A percentile compares a stretch with the other conserved stretches of the same genome.
Evolutionary conservation across 345 rosid species (phyloP).

Genomic region (Erysimum cheiranthoides): DNA sequence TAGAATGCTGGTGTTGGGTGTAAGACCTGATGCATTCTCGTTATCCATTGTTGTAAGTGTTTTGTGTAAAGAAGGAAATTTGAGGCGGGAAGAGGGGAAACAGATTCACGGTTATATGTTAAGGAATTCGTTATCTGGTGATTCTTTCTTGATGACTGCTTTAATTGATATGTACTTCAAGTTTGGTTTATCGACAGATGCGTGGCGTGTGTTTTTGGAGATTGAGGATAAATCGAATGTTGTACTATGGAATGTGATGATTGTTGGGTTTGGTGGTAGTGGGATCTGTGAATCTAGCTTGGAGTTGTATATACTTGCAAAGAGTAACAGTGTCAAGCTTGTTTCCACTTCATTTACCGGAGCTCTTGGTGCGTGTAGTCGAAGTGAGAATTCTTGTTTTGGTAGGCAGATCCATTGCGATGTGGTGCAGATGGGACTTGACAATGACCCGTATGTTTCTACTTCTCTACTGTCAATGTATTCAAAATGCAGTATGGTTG

Average conservation of each 20-base stretch:
- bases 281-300: slow-evolving; percentile 64
- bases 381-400: slow-evolving; percentile 52
- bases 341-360: slow-evolving; percentile 61
- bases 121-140: slow-evolving; percentile 52
- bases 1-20: slow-evolving; percentile 58
- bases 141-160: slow-evolving; percentile 67
- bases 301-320: slow-evolving; percentile 59
- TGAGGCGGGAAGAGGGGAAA: slow-evolving; percentile 52
- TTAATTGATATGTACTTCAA: slow-evolving; percentile 62
- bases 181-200: slow-evolving; percentile 50
- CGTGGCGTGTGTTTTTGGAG: slow-evolving; percentile 56
- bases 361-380: slow-evolving; percentile 61
- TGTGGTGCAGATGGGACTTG: slow-evolving; percentile 66
- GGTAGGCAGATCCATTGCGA: slow-evolving; percentile 76
- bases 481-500: slow-evolving; percentile 62
- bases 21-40: slow-evolving; percentile 73
- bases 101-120: slow-evolving; percentile 70
- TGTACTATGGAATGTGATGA: slow-evolving; percentile 85
- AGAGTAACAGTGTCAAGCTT: slow-evolving; percentile 54
- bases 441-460: slow-evolving; percentile 56
- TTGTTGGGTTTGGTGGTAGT: slow-evolving; percentile 62
- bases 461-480: slow-evolving; percentile 77
- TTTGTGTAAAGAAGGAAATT: slow-evolving; percentile 46
- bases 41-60: slow-evolving; percentile 60
- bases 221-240: slow-evolving; percentile 59